Percentiles rank a stretch among this genome's conserved stretches.
phyloP scores from a whole-genome alignment of 2,329 filamentous ascomycete genomes.

The Periglandula ipomoeae region DNA sequence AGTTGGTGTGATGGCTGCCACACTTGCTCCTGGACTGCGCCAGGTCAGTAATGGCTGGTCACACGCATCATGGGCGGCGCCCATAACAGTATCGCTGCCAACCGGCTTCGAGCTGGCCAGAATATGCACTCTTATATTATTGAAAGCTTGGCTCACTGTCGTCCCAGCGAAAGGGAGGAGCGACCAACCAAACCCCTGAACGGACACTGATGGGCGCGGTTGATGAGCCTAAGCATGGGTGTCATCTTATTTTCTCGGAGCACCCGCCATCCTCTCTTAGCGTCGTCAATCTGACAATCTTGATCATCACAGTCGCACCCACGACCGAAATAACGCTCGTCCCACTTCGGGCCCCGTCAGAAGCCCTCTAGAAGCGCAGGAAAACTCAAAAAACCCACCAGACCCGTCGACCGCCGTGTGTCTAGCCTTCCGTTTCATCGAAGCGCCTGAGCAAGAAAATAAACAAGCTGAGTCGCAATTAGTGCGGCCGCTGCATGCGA shows the following conservation, averaged over 20 bases:
- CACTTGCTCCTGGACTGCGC: neutral
- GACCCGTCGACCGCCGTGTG: neutral
- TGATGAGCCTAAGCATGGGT: neutral
- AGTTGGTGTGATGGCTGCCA: neutral
- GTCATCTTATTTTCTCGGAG: constrained; percentile 3
- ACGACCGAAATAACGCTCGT: neutral
- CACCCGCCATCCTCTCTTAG: constrained; percentile 5
- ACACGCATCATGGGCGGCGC: neutral
- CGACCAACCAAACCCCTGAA: neutral
- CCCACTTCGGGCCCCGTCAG: constrained; percentile 5
- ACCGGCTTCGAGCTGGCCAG: neutral
- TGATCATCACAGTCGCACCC: constrained; percentile 3
- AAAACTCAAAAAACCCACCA: neutral
- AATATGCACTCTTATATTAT: neutral
- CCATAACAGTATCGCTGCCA: neutral
- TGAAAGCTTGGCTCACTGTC: neutral
- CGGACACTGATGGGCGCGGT: neutral
- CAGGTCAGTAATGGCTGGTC: neutral
- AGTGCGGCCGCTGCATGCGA: neutral
- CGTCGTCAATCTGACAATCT: constrained; percentile 9
- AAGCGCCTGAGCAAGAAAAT: neutral
- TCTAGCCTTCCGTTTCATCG: neutral
- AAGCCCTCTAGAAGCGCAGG: constrained; percentile 8
- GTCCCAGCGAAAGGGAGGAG: neutral
- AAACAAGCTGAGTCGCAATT: neutral